phyloP scores from a whole-genome alignment of 2,329 filamentous ascomycete genomes.

The Xylariaceae sp. region DNA sequence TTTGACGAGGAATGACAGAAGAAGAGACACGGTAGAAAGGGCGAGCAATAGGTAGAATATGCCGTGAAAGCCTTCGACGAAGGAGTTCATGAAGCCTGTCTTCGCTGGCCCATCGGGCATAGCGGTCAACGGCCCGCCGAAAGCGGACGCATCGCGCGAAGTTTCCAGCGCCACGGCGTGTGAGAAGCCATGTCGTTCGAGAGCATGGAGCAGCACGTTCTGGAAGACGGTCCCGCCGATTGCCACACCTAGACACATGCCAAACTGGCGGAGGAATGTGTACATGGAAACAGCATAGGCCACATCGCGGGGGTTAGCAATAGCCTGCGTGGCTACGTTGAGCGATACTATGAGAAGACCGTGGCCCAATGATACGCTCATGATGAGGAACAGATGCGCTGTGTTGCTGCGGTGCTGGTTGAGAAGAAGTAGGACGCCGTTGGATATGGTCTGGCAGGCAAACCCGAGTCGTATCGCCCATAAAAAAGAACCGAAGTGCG shows the following conservation, averaged over 20 bases:
- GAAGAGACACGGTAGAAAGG: conserved; percentile 4
- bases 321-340: conserved; percentile 9
- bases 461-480: conserved; percentile 14
- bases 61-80: conserved; percentile 14
- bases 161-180: conserved; percentile 1
- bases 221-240: conserved; percentile 12
- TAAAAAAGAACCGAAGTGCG: conserved; percentile 6
- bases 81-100: conserved; percentile 3
- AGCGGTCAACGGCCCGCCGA: conserved; percentile 2
- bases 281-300: conserved; percentile 14
- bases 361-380: conserved; percentile 7
- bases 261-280: conserved; percentile 14
- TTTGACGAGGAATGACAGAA: conserved; percentile 14
- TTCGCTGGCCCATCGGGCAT: conserved; percentile 10
- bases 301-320: not conserved
- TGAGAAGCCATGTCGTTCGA: conserved; percentile 5
- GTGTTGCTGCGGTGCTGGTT: not conserved
- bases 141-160: conserved; percentile 8
- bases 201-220: conserved; percentile 14
- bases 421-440: conserved; percentile 4
- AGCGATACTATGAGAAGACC: conserved; percentile 7
- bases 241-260: conserved; percentile 14
- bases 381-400: conserved; percentile 4
- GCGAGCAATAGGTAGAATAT: conserved; percentile 16
- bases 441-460: not conserved